Base-by-base conservation (phyloP, 257 asterid species). In the Solanum pinnatisectum region DNA sequence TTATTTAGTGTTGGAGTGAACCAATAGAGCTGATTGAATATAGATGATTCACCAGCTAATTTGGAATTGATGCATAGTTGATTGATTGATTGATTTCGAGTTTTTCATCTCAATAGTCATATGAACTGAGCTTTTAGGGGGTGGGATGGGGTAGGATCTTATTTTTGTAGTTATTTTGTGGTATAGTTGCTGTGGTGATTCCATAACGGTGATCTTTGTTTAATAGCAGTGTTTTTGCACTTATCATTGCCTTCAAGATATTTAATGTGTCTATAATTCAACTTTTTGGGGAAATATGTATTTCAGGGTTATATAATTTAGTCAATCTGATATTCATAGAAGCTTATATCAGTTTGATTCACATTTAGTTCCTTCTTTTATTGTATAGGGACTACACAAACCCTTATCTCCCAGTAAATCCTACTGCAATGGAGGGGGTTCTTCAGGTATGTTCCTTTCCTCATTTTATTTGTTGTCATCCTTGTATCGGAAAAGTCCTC, bases 331-430 rank as follows among this genome's bases (percentile, higher is more conserved):
- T 30, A 63, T 86, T 86, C 44, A 46, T 72, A 27, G n/a, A 79
- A 25, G 30, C 68, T 18, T 23, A 23, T 84, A 44, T 74, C 63
- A 67, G 86, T 22, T 83, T 67, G 14, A 71, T 16, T 88, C 86
- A 87, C 88, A 84, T 86, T 81, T 83, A 88, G 67, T 83, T 60
- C 87, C 83, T 88, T 91, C 63, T 35, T 91, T 88, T 27, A 49
- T 60, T 78, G 13, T 87, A 88, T 94, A 96, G 98, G 95, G 97
- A 96, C 88, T 96, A 95, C 82, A 96, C 98, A 88, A 96, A 96
- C 91, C 96, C 98, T 56, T 93, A 92, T 88, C 97, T 96, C 85
- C 98, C 98, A 86, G 97, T 96, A 81, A 94, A 95, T 89, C 91
- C 96, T 84, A 96, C 96, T 49, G 96, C 96, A 60, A 93, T 94